These are phyloP conservation scores for Arthrobotrys sinensis DNA, from an alignment of 2,329 filamentous ascomycete genomes.

Conservation along the genomic window DNA sequence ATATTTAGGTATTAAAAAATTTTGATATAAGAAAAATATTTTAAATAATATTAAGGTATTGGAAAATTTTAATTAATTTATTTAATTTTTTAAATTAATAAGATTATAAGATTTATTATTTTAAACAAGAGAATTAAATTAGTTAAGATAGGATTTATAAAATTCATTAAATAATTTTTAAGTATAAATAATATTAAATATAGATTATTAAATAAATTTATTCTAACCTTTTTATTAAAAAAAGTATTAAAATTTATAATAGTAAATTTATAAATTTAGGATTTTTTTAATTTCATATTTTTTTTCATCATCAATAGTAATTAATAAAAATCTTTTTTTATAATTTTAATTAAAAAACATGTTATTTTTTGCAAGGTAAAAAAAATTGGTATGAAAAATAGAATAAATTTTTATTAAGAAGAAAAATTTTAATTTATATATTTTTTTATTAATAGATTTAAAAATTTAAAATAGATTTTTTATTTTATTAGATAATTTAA, in stretches of 20 bases:
- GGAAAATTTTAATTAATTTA: no score
- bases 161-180: background rate
- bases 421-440: background rate
- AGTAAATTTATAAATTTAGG: background rate
- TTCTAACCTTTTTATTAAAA: constrained; percentile 1
- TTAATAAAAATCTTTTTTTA: no score
- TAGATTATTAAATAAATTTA: background rate
- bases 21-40: constrained; percentile 1
- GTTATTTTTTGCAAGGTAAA: no score
- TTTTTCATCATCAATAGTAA: background rate
- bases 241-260: background rate
- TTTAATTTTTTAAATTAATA: background rate
- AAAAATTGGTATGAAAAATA: background rate
- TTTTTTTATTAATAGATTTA: no score
- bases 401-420: background rate
- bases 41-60: no score
- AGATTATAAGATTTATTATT: background rate
- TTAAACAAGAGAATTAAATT: background rate
- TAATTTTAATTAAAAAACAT: no score
- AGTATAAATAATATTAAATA: constrained; percentile 5
- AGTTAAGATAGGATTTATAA: no score
- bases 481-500: no score
- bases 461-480: no score
- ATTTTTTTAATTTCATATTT: background rate
- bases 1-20: background rate